Evolutionary conservation across 768 basidiomycete genomes (phyloP), one percentile per base, ranked within the genome.

Genomic region (Xerocomellus intermedius): DNA sequence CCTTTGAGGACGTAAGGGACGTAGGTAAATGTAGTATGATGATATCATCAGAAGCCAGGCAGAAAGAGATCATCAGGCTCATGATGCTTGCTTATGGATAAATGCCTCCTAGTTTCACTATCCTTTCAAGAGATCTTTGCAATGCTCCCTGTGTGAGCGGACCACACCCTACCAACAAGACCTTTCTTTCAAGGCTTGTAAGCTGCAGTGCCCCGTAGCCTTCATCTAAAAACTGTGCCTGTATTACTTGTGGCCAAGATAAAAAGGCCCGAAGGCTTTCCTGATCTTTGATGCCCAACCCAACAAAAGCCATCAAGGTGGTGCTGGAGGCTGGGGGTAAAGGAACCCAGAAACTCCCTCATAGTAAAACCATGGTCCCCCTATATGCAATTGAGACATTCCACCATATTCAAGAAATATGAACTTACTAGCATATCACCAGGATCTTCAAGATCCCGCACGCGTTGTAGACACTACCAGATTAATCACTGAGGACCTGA

Each of bases 261-360:
- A 66, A n/a, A 50, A 72, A 64, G 28, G 55, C 62, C 13, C 45
- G 42, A 37, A 69, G 54, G 7, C 61, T 66, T 41, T 46, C 39
- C 54, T 52, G 35, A 28, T 67, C 60, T 41, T 61, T 60, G 46
- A 71, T 43, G 24, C 68, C 69, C 44, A 70, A 42, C 45, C 42
- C 19, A 5, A 42, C 24, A 33, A 72, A 66, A 12, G 54, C n/a
- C 59, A 46, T 59, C 52, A 7, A 62, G 28, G 36, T 52, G 59
- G 16, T 50, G 54, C 54, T 62, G 60, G 9, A 72, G 64, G 42
- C 24, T 60, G 9, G 70, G 66, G 24, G 22, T 35, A 46, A 64
- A 42, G 30, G 69, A 62, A 42, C 38, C 2, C 38, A 72, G 33
- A 48, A 68, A 66, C 17, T 58, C 45, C 26, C 9, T 54, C n/a